These are phyloP conservation scores for Stereocaulon alpinum DNA, from an alignment of 495 filamentous ascomycete species.

Conservation along the genomic window DNA sequence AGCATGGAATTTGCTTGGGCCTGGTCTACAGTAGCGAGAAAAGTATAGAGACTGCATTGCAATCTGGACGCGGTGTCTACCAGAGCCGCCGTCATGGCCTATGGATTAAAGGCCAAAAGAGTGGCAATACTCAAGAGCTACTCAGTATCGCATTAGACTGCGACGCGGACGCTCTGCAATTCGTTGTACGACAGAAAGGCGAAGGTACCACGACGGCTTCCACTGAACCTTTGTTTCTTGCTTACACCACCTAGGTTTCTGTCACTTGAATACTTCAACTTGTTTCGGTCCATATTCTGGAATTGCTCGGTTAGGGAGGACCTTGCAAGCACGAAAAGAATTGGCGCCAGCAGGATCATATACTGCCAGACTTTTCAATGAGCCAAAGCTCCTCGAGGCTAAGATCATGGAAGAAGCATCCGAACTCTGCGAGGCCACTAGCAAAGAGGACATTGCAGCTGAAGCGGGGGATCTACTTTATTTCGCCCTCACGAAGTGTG, in stretches of 20 bases:
- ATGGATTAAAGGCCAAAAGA: constrained; percentile 94
- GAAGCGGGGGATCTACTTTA: constrained; percentile 94
- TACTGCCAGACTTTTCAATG: constrained; percentile 83
- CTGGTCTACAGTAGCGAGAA: constrained; percentile 89
- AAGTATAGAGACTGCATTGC: constrained; percentile 76
- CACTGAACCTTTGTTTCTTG: not conserved
- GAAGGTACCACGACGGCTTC: constrained; percentile 35
- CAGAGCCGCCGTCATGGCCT: constrained; percentile 75
- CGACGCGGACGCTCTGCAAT: constrained; percentile 83
- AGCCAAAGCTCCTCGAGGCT: constrained; percentile 75
- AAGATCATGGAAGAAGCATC: constrained; percentile 99
- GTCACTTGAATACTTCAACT: constrained; percentile 79
- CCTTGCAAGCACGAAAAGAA: constrained; percentile 63
- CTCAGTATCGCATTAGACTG: constrained; percentile 79
- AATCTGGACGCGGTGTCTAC: constrained; percentile 85
- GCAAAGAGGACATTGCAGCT: constrained; percentile 75
- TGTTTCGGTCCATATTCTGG: constrained; percentile 84
- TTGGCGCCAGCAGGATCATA: constrained; percentile 85
- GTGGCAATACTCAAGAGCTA: constrained; percentile 85
- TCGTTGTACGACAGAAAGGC: constrained; percentile 80
- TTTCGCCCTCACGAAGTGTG: constrained; percentile 84
- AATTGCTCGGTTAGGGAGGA: constrained; percentile 74
- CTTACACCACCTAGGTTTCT: constrained; percentile 57
- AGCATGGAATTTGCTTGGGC: constrained; percentile 73
- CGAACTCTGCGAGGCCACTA: constrained; percentile 77